Percentiles rank a stretch among this genome's conserved stretches.
Conservation (phyloP, 2,329 filamentous ascomycete genomes). For the Conoideocrella luteorostrata region DNA sequence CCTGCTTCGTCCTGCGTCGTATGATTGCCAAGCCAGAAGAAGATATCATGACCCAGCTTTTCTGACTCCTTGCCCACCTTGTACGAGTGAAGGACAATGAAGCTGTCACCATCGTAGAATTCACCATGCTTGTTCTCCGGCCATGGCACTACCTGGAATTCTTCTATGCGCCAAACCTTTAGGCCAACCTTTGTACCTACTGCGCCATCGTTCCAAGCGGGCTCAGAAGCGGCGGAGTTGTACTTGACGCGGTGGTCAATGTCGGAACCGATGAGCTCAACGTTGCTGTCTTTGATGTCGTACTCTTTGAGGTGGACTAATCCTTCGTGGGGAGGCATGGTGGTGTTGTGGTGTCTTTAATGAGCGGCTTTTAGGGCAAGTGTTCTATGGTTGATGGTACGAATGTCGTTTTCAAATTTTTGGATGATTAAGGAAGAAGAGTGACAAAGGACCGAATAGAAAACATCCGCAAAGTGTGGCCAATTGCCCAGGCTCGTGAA, state of each 20-base stretch:
- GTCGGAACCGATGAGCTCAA: conserved; percentile 56
- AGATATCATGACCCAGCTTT: conserved; percentile 55
- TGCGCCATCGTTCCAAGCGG: conserved; percentile 57
- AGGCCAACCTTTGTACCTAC: conserved; percentile 50
- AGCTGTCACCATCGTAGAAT: conserved; percentile 64
- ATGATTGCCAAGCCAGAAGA: conserved; percentile 62
- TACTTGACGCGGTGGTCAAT: conserved; percentile 64
- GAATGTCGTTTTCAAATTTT: too few relatives aligned
- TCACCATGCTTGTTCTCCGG: conserved; percentile 49
- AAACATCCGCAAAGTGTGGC: too few relatives aligned
- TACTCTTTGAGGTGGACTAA: conserved; percentile 58
- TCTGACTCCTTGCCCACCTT: conserved; percentile 37
- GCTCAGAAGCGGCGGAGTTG: conserved; percentile 57
- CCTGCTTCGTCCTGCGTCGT: conserved; percentile 64
- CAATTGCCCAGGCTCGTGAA: not conserved
- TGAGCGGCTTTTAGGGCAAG: too few relatives aligned
- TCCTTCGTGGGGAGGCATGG: conserved; percentile 56
- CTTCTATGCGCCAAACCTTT: conserved; percentile 59
- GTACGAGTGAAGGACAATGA: conserved; percentile 57
- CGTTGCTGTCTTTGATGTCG: conserved; percentile 62
- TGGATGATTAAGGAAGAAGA: too few relatives aligned
- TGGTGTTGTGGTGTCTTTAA: too few relatives aligned
- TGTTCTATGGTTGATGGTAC: too few relatives aligned
- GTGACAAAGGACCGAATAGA: too few relatives aligned
- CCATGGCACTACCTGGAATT: conserved; percentile 59